Evolutionary conservation across 2,329 filamentous ascomycete species (phyloP), one percentile per base, ranked within the genome.

Genomic region (Elsinoe arachidis): DNA sequence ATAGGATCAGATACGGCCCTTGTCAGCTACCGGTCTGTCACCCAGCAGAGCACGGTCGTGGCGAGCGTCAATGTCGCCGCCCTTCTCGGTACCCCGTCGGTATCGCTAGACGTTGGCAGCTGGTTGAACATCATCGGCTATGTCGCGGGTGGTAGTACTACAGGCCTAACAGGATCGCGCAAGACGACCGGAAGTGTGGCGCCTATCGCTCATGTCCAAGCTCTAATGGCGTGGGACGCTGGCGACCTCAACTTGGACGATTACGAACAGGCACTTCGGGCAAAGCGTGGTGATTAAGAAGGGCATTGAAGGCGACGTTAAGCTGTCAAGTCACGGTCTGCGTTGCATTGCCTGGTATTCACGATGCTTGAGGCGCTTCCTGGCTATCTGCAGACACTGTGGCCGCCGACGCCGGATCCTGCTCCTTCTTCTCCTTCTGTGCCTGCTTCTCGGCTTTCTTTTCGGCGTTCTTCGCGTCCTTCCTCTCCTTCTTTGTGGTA

Each of bases 111-210:
- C 53, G 74, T 87, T 23, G 92, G 92, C n/a, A 80, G 86, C 59
- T 96, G 91, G 90, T 72, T 96, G 52, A 95, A 96, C 68, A 79
- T 96, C 2, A 81, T 96, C 62, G 92, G 91, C 5, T 95, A 95
- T 34, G 34, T 53, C 11, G 14, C 10, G 35, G 46, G 21, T n/a
- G 30, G 10, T 19, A 23, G 17, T 2, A 19, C 4, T 2, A 17
- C 14, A 2, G 3, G 19, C 11, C 9, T 14, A 9, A 5, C 5
- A 23, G 41, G 4, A 5, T 12, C 26, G 19, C 3, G 10, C 6
- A 9, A 14, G 41, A 2, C 3, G 2, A 30, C 15, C 10, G 10
- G 5, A n/a, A 34, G 10, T 44, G 17, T 43, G 39, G 58, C n/a
- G 14, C 5, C 23, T 14, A 21, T 61, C 55, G 70, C 78, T 26